phyloP scores from a whole-genome alignment of 1,139 yeast genomes.

The Taiozyma sp. region DNA sequence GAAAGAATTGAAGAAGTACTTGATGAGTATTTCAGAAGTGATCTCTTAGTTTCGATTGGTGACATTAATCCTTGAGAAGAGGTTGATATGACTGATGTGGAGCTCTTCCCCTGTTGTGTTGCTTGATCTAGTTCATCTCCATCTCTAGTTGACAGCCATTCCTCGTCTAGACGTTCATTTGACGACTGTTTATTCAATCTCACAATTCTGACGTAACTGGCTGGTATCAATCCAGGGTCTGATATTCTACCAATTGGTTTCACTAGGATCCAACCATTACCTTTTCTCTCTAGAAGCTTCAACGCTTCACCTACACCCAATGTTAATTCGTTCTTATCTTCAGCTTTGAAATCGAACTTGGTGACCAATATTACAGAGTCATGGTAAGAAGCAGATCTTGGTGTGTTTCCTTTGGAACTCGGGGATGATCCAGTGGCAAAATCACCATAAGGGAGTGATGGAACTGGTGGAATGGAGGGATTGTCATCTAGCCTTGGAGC shows the following conservation, averaged over 20 bases:
- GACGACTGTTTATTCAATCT: slow-evolving; percentile 33
- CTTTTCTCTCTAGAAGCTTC: slow-evolving; percentile 53
- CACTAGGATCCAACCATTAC: slow-evolving; percentile 58
- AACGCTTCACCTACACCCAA: slow-evolving; percentile 51
- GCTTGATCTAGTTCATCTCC: not conserved
- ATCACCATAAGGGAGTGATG: not conserved
- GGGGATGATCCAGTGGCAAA: not conserved
- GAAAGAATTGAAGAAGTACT: slow-evolving; percentile 5
- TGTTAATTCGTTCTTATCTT: slow-evolving; percentile 49
- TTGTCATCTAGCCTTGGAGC: slow-evolving; percentile 3
- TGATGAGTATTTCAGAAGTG: slow-evolving; percentile 1
- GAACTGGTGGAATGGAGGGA: not conserved
- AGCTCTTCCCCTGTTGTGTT: not conserved
- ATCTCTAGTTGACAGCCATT: slow-evolving; percentile 23
- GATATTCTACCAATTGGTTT: slow-evolving; percentile 55
- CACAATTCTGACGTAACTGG: slow-evolving; percentile 46
- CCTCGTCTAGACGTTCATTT: slow-evolving; percentile 26
- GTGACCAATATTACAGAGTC: slow-evolving; percentile 24
- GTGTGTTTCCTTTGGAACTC: not conserved
- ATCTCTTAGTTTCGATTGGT: not conserved
- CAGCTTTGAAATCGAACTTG: slow-evolving; percentile 47
- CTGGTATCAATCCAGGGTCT: slow-evolving; percentile 58
- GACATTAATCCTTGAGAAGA: slow-evolving; percentile 3
- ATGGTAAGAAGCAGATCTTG: slow-evolving; percentile 5
- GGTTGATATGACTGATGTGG: slow-evolving; percentile 5